Percentiles rank a stretch among this genome's conserved stretches.
Evolutionary conservation across 2,329 filamentous ascomycete species (phyloP).

Genomic region (Talaromyces piceae): DNA sequence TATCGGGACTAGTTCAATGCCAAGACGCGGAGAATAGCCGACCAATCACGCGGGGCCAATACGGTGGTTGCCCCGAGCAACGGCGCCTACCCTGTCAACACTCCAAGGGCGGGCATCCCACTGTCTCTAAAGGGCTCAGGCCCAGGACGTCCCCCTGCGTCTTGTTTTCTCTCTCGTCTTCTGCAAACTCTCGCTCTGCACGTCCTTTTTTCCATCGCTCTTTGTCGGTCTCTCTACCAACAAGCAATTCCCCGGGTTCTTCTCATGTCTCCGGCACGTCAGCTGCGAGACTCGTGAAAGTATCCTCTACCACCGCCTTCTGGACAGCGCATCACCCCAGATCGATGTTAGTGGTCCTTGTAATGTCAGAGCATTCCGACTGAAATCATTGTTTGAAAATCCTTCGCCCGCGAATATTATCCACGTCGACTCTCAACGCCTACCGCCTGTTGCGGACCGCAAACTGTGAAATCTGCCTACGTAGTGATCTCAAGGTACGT

Average conservation of each 20-base stretch:
- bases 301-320: background rate
- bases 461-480: background rate
- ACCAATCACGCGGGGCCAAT: constrained; percentile 2
- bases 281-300: background rate
- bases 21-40: constrained; percentile 8
- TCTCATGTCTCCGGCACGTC: background rate
- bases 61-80: constrained; percentile 11
- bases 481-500: background rate
- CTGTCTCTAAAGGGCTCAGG: background rate
- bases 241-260: background rate
- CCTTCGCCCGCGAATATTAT: background rate
- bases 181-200: constrained; percentile 12
- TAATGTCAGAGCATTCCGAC: constrained; percentile 11
- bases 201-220: background rate
- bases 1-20: background rate
- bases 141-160: constrained; percentile 11
- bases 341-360: constrained; percentile 2
- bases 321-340: constrained; percentile 1
- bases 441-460: background rate
- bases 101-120: constrained; percentile 1
- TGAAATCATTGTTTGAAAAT: background rate
- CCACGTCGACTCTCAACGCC: background rate
- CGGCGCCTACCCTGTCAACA: constrained; percentile 12
- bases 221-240: background rate
- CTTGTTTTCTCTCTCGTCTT: constrained; percentile 13